A percentile compares a stretch with the other conserved stretches of the same genome.
These are phyloP conservation scores for Erigeron canadensis DNA, from an alignment of 129 eudicot genomes.

Conservation along the genomic window DNA sequence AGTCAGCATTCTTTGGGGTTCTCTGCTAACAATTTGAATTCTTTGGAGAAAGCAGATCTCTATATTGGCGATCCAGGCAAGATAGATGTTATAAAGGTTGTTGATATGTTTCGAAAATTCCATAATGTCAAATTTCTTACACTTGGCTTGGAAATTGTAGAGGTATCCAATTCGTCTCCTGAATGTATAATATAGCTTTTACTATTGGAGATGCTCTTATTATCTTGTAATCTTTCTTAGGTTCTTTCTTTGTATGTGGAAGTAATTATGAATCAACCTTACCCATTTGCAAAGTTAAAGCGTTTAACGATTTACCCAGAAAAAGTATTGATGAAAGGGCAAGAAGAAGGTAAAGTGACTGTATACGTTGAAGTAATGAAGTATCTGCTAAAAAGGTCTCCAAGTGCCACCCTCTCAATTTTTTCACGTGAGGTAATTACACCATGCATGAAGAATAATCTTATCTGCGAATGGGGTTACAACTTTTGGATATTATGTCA, in stretches of 20 bases:
- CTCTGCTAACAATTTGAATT: neutral
- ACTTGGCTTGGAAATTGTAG: conserved; percentile 11
- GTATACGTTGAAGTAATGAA: conserved; percentile 1
- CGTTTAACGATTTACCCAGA: neutral
- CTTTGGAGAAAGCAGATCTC: conserved; percentile 3
- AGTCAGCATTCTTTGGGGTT: neutral
- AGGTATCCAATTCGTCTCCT: conserved; percentile 20
- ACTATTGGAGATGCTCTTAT: too few species aligned
- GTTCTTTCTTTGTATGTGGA: conserved; percentile 10
- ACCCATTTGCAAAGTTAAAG: conserved; percentile 7
- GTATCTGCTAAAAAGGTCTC: conserved; percentile 26
- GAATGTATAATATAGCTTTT: neutral
- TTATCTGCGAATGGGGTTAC: neutral
- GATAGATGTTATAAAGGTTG: neutral
- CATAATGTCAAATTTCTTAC: conserved; percentile 22
- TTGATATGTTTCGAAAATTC: conserved; percentile 8
- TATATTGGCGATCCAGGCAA: neutral
- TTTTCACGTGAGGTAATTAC: conserved; percentile 11
- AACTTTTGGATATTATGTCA: too few species aligned
- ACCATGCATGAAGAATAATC: neutral
- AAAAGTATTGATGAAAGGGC: neutral
- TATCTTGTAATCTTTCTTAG: neutral
- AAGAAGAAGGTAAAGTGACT: neutral
- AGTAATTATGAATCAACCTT: neutral
- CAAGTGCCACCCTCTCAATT: conserved; percentile 3